Evolutionary conservation across 805 yeast species (phyloP).

Genomic region (Myxozyma vanderwaltii): DNA sequence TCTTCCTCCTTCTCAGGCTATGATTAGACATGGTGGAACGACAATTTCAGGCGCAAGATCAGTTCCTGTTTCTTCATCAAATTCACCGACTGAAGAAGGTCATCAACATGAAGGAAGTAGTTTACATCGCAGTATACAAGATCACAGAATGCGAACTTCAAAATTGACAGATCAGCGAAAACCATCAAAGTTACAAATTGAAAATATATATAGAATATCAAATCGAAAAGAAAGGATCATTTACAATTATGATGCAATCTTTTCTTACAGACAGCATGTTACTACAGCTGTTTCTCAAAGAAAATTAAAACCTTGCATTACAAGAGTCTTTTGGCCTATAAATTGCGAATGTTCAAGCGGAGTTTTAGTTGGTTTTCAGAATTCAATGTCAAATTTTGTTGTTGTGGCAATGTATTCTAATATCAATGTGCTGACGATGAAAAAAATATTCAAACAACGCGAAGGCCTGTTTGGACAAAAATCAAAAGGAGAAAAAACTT

Average conservation of each 20-base stretch:
- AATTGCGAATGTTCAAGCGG: constrained; percentile 11
- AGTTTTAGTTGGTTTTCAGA: constrained; percentile 34
- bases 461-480: not conserved
- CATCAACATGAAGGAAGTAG: not conserved
- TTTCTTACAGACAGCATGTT: constrained; percentile 6
- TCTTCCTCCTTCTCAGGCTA: constrained; percentile 8
- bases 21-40: constrained; percentile 17
- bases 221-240: not conserved
- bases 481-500: not conserved
- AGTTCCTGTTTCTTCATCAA: constrained; percentile 25
- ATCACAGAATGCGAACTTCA: not conserved
- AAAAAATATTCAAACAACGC: not conserved
- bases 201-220: constrained; percentile 5
- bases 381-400: constrained; percentile 31
- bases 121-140: not conserved
- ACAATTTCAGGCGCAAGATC: constrained; percentile 22
- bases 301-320: constrained; percentile 2
- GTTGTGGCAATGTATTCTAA: constrained; percentile 20
- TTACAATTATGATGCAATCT: constrained; percentile 19
- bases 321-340: constrained; percentile 35
- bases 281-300: not conserved
- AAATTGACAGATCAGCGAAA: not conserved
- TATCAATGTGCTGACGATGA: not conserved
- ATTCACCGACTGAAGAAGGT: constrained; percentile 24
- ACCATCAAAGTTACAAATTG: not conserved